A percentile compares a stretch with the other conserved stretches of the same genome.
Conservation (phyloP, 2,329 filamentous ascomycete species). For the Colletotrichum somersetense region DNA sequence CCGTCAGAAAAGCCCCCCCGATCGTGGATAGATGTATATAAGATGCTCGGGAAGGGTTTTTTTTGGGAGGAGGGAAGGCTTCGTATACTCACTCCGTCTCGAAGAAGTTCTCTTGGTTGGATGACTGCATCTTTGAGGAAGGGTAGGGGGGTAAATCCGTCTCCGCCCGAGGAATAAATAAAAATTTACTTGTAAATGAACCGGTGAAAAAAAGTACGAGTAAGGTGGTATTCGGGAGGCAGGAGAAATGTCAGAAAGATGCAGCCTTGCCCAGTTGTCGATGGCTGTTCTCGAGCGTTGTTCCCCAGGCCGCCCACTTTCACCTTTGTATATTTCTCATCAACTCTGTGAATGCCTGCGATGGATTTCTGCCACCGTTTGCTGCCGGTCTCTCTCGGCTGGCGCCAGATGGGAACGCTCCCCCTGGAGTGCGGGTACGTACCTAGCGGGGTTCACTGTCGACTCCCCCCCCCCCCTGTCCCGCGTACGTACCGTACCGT, state of each 20-base stretch:
- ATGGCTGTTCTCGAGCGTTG: neutral
- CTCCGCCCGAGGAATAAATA: neutral
- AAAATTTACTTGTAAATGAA: neutral
- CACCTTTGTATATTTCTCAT: conserved; percentile 38
- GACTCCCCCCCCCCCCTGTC: neutral
- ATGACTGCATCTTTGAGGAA: conserved; percentile 71
- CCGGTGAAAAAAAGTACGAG: neutral
- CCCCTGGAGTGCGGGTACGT: neutral
- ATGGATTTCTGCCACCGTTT: conserved; percentile 24
- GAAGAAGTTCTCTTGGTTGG: conserved; percentile 87
- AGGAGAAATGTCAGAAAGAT: neutral
- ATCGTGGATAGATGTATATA: neutral
- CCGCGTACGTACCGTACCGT: neutral
- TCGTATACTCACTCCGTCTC: conserved; percentile 80
- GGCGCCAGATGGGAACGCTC: neutral
- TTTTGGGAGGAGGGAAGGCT: neutral
- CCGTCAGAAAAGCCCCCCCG: conserved; percentile 14
- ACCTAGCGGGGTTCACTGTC: conserved; percentile 13
- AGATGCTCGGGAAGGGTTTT: conserved; percentile 46
- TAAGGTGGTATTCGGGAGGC: too few species aligned
- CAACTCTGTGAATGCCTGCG: conserved; percentile 37
- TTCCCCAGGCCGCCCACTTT: conserved; percentile 16
- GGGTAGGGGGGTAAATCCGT: conserved; percentile 31
- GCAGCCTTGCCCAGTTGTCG: neutral
- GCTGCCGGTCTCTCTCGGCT: neutral